Evolutionary conservation across 352 stramenopile genomes (phyloP), one percentile per base, ranked within the genome.

Genomic region (Phytophthora colocasiae): DNA sequence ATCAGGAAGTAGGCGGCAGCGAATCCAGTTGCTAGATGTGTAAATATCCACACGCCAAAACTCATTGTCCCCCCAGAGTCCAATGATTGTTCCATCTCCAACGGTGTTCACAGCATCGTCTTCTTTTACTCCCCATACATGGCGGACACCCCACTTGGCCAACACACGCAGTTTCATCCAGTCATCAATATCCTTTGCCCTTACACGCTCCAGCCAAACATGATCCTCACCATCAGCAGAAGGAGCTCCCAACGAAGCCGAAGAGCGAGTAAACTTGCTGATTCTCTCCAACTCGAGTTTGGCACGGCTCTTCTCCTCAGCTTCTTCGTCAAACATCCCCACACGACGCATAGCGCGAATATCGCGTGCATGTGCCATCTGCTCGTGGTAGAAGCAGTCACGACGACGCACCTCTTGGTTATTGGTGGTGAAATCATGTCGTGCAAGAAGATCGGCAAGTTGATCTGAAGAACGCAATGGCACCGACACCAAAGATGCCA

Each of bases 1-100:
- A 45, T 95, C 87, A 1, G 87, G 87, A 9, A 95, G 61, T 19
- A 95, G 54, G n/a, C 87, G 85, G 59, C 83, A 92, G 11, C 87
- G 87, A 29, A 93, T 91, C 85, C 85, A 95, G 44, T 95, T 95
- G 61, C 85, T 93, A 6, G 87, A 95, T n/a, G 87, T 95, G 54
- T 93, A 95, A 19, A 77, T 85, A 60, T 95, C 87, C 14, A 95
- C 58, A 45, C 85, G 77, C 87, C 85, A 95, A 27, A 89, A 93
- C 48, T 91, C 83, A 36, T 91, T 91, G 31, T 89, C 78, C 17
- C 67, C 71, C 62, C 74, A 77, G 11, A 82, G 44, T 1, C 60
- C 76, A 45, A 78, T 68, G 38, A 83, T 71, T 3, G 51, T 66
- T 32, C 67, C 68, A 32, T 79, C 67, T 15, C 52, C 58, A 12